Conservation (phyloP, 2,329 filamentous ascomycete species). For the Ramichloridium luteum region DNA sequence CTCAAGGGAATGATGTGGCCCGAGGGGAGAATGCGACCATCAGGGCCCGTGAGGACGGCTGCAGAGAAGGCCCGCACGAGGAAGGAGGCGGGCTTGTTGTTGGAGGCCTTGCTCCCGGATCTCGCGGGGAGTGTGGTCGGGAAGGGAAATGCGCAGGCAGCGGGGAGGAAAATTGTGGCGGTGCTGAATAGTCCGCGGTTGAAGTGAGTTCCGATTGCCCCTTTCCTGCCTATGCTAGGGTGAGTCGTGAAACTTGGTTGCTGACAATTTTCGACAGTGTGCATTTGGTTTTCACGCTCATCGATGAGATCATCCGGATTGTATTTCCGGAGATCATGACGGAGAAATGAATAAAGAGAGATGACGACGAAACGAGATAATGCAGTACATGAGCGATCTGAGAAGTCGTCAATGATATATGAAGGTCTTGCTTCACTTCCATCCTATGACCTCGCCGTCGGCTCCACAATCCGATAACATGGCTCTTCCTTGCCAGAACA, state of each 20-base stretch:
- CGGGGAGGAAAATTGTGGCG: conserved; percentile 77
- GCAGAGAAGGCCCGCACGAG: conserved; percentile 68
- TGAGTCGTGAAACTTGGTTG: conserved; percentile 1
- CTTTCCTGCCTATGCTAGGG: background rate
- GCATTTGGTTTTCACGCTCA: conserved; percentile 37
- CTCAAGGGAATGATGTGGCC: conserved; percentile 77
- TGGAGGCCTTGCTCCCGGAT: conserved; percentile 83
- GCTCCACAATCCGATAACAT: too few relatives aligned
- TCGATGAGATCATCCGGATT: conserved; percentile 37
- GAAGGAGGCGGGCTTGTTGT: conserved; percentile 76
- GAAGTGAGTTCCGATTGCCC: conserved; percentile 53
- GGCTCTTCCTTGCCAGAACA: conserved; percentile 46
- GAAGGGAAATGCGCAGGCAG: conserved; percentile 77
- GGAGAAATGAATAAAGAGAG: conserved; percentile 2
- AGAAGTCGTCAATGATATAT: too few relatives aligned
- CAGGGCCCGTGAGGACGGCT: conserved; percentile 45
- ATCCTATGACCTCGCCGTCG: too few relatives aligned
- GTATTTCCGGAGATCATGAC: conserved; percentile 28
- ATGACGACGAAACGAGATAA: background rate
- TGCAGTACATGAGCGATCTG: background rate
- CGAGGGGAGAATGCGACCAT: conserved; percentile 43
- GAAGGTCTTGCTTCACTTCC: too few relatives aligned
- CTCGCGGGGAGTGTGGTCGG: conserved; percentile 88
- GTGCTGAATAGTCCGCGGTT: conserved; percentile 82
- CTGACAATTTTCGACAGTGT: conserved; percentile 28